Conservation (phyloP, 2,329 filamentous ascomycete species). For the Onygenales sp. region DNA sequence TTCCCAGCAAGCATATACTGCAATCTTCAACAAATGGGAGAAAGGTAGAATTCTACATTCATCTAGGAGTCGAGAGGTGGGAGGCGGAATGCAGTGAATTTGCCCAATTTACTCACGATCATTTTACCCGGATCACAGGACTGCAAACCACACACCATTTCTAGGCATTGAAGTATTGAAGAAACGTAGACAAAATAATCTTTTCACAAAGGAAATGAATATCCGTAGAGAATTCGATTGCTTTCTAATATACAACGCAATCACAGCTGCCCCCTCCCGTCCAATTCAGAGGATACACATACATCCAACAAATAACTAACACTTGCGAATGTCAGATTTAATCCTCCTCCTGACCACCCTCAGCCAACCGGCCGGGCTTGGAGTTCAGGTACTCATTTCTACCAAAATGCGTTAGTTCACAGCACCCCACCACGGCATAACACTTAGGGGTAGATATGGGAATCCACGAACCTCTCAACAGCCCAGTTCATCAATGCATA, state of each 20-base stretch:
- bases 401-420: slow-evolving; percentile 6
- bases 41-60: too few relatives aligned
- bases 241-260: slow-evolving; percentile 36
- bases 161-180: too few relatives aligned
- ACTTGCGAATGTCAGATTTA: slow-evolving; percentile 4
- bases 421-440: neutral
- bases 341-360: slow-evolving; percentile 26
- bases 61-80: too few relatives aligned
- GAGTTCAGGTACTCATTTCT: slow-evolving; percentile 44
- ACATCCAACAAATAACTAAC: slow-evolving; percentile 6
- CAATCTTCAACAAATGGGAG: too few relatives aligned
- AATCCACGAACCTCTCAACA: slow-evolving; percentile 62
- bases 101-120: too few relatives aligned
- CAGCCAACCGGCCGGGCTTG: slow-evolving; percentile 35
- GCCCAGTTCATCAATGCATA: slow-evolving; percentile 90
- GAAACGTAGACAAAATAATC: too few relatives aligned
- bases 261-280: slow-evolving; percentile 9
- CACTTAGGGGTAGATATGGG: neutral
- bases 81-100: too few relatives aligned
- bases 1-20: too few relatives aligned
- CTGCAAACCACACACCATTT: too few relatives aligned
- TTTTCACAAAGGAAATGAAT: neutral
- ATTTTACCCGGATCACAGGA: too few relatives aligned
- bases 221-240: slow-evolving; percentile 15
- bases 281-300: neutral